Evolutionary conservation across 176 grass and related monocot species (phyloP), one percentile per base, ranked within the genome.

Genomic region (Eragrostis curvula): DNA sequence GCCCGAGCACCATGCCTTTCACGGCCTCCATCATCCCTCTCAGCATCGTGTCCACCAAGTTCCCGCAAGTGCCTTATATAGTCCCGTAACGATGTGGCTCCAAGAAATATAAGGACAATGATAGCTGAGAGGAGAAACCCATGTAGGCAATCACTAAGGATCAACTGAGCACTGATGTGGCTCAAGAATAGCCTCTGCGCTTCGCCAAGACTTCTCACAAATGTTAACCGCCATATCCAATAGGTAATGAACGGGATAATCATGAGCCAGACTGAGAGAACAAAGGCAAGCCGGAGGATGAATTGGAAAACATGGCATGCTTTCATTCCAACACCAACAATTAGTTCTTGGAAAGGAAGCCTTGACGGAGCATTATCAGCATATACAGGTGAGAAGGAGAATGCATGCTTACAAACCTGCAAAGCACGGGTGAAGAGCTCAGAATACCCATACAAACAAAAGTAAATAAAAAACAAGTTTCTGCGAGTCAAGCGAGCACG

Each of bases 161-260:
- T 96, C 84, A 99, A 73, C 62, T 94, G 97, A 42, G 85, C 83
- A 68, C 93, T 91, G 60, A 99, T 87, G 65, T 99, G 97, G 53
- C 91, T 96, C 68, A 99, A 79, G 85, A 99, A 99, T 23, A 99
- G 77, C 80, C 91, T 83, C 50, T 99, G 93, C 13, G 97, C 97
- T 92, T 99, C 97, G 43, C 93, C 93, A 27, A 99, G 73, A 85
- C 85, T 94, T 76, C 97, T 91, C 50, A 99, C 97, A 75, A 99
- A 93, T 58, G 97, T 96, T 59, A 99, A 53, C 49, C 93, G 87
- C 83, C 97, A 94, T 84, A 99, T 99, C 97, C 97, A 99, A 46
- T 95, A 99, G 32, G 97, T 99, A 60, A 99, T 99, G 73, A 99
- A 99, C 25, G 97, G 97, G 91, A 99, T 99, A 84, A 96, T 94